These are phyloP conservation scores for Fusarium xyrophilum DNA, from an alignment of 2,329 filamentous ascomycete genomes.

Conservation along the genomic window DNA sequence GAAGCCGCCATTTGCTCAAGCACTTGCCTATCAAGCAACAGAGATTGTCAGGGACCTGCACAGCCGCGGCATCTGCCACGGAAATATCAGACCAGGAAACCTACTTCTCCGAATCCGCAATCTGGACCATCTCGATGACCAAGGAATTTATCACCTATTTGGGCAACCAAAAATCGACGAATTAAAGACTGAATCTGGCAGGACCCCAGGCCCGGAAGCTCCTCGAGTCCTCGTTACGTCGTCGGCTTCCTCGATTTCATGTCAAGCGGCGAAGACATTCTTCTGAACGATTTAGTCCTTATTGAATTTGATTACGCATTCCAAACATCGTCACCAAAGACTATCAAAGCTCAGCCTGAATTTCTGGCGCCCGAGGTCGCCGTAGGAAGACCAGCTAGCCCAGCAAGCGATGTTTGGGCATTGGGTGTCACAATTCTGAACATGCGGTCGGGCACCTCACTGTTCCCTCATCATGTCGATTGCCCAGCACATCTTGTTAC, in stretches of 20 bases:
- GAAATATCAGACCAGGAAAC: neutral
- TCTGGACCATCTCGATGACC: neutral
- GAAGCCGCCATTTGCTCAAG: neutral
- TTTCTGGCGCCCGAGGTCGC: neutral
- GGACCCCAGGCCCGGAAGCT: neutral
- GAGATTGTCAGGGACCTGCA: neutral
- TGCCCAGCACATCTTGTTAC: neutral
- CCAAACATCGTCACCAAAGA: neutral
- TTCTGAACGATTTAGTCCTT: neutral
- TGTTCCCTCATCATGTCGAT: neutral
- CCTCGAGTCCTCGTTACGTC: neutral
- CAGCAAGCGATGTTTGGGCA: neutral
- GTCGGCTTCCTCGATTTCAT: neutral
- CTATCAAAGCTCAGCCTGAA: accelerated
- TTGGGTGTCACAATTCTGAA: neutral
- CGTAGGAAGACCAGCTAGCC: accelerated
- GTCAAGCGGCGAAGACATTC: neutral
- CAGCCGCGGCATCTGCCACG: neutral
- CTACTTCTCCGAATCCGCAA: neutral
- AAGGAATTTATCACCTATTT: neutral
- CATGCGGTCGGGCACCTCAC: neutral
- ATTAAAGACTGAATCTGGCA: neutral
- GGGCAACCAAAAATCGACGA: neutral
- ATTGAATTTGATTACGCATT: neutral
- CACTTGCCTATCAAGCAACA: neutral